Conservation (phyloP, 192 early-diverging fungal genomes). For the Chytriomyces confervae region DNA sequence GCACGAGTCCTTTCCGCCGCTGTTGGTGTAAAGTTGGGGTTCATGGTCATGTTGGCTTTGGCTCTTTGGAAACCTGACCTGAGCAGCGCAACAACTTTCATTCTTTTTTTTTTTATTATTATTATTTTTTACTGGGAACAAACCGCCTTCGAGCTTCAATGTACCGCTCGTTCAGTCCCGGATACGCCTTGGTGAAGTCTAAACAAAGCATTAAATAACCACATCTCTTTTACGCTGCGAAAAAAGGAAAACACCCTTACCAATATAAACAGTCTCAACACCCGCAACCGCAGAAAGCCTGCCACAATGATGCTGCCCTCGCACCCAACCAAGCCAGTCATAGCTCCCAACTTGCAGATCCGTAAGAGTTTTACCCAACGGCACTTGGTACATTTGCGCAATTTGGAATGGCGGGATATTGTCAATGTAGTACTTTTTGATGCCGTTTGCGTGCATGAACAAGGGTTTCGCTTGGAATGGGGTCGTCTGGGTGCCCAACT, state of each 20-base stretch:
- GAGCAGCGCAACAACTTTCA: slow-evolving; percentile 48
- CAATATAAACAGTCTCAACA: background rate
- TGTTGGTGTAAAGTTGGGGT: slow-evolving; percentile 35
- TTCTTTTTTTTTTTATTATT: slow-evolving; percentile 6
- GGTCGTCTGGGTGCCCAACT: background rate
- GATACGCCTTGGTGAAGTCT: background rate
- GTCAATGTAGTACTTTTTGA: slow-evolving; percentile 20
- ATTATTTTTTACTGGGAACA: background rate
- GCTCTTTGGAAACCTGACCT: slow-evolving; percentile 13
- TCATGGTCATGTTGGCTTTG: background rate
- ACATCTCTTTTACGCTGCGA: too few relatives aligned
- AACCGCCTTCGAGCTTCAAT: background rate
- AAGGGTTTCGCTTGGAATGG: slow-evolving; percentile 9
- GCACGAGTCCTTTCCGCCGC: slow-evolving; percentile 97
- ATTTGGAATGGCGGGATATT: slow-evolving; percentile 30
- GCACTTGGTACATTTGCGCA: slow-evolving; percentile 7
- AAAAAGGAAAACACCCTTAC: too few relatives aligned
- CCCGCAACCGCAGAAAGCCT: background rate
- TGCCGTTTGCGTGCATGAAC: slow-evolving; percentile 29
- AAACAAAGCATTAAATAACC: background rate
- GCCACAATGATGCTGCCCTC: background rate
- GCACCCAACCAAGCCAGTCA: slow-evolving; percentile 12
- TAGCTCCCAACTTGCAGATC: background rate
- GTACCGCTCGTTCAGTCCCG: slow-evolving; percentile 2
- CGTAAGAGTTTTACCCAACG: background rate